These are phyloP conservation scores for Trichophyton rubrum DNA, from an alignment of 2,329 filamentous ascomycete species.

Conservation along the genomic window DNA sequence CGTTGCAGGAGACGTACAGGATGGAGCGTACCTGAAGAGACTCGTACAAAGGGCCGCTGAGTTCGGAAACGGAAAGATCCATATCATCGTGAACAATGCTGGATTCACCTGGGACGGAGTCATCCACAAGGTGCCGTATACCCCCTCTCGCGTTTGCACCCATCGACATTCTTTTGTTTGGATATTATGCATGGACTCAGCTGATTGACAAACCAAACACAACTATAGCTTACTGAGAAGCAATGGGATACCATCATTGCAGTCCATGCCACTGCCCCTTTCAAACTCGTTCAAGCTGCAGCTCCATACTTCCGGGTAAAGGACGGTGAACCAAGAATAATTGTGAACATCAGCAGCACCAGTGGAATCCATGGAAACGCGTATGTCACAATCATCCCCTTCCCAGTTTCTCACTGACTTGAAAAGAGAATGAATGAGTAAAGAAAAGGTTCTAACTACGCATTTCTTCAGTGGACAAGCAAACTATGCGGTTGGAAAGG, in stretches of 20 bases:
- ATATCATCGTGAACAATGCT: constrained; percentile 85
- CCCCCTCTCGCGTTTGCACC: background rate
- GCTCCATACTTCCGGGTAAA: constrained; percentile 79
- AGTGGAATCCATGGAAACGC: constrained; percentile 76
- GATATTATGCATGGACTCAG: background rate
- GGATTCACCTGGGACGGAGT: constrained; percentile 90
- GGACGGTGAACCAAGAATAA: constrained; percentile 63
- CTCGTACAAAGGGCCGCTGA: constrained; percentile 65
- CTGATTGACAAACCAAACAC: background rate
- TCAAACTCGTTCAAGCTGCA: constrained; percentile 66
- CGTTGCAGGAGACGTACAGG: constrained; percentile 64
- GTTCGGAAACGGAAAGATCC: constrained; percentile 76
- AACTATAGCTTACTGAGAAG: constrained; percentile 59
- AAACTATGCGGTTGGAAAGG: constrained; percentile 79
- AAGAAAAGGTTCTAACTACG: constrained; percentile 1
- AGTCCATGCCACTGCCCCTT: constrained; percentile 73
- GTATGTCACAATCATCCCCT: constrained; percentile 16
- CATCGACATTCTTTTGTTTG: no score
- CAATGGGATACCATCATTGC: constrained; percentile 83
- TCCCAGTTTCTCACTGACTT: no score
- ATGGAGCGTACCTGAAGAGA: constrained; percentile 54
- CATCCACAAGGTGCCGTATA: constrained; percentile 56
- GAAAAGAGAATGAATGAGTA: background rate
- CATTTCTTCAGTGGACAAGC: constrained; percentile 51
- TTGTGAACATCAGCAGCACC: constrained; percentile 76